Base-by-base conservation (phyloP, 352 stramenopile genomes). In the Globisporangium carolinianum region DNA sequence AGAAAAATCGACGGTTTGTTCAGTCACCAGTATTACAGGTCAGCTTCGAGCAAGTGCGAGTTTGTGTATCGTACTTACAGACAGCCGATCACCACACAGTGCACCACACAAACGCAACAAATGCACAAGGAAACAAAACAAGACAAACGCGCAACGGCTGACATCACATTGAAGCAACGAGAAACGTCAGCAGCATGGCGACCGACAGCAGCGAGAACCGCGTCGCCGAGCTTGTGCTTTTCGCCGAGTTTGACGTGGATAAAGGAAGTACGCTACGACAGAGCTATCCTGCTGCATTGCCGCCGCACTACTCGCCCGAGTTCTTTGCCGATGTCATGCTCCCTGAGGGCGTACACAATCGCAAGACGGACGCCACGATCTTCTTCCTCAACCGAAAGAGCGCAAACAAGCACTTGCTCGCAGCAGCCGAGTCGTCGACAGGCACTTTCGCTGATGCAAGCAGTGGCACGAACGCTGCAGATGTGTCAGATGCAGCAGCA, bases 321-420 rank as follows among this genome's bases (percentile, higher is more conserved):
- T 95, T 94, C 63, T 95, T 95, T 58, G 86, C 86, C 32, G 86
- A 95, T 58, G 82, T 87, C 38, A 95, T 95, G 86, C 63, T 95
- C 35, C 86, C 86, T 18, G 86, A 95, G 53, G 86, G 86, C 51
- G 83, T 92, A 60, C 86, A 95, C 76, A 95, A 95, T 66, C 86
- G 86, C 50, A 58, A 91, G 38, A 66, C 92, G 47, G 86, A 95
- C 70, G 86, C 83, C 17, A 95, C 86, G 41, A 81, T 93, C 51
- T 95, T 95, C 63, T 94, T 95, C 61, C 78, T 95, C 57, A 93
- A 94, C 61, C 78, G 84, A 41, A 68, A 83, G 57, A 69, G 62
- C 46, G 63, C 62, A 17, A 53, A 42, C 35, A 60, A 61, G 45
- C 49, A 51, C 24, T 7, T 42, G 52, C 43, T 51, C 24, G 11